phyloP scores from a whole-genome alignment of 2,329 filamentous ascomycete species.

The Apiospora arundinis region DNA sequence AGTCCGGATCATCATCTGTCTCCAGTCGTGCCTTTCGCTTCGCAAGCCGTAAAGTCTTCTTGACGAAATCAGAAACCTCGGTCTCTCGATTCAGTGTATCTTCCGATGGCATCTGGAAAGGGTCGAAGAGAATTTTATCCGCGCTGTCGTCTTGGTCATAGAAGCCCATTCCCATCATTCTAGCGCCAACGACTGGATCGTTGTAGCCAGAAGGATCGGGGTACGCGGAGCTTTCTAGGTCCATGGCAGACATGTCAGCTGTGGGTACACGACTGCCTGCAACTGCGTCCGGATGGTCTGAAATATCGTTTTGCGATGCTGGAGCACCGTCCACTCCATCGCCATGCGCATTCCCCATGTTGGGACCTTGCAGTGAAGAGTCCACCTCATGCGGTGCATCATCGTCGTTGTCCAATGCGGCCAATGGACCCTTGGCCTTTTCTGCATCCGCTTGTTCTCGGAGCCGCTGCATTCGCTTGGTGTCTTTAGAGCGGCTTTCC shows the following conservation, averaged over 20 bases:
- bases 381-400: conserved; percentile 39
- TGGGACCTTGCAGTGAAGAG: conserved; percentile 37
- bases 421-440: conserved; percentile 55
- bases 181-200: conserved; percentile 56
- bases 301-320: conserved; percentile 5
- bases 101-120: conserved; percentile 59
- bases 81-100: conserved; percentile 51
- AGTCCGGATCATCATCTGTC: conserved; percentile 62
- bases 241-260: conserved; percentile 40
- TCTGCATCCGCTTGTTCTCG: conserved; percentile 62
- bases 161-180: conserved; percentile 65
- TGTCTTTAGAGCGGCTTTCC: conserved; percentile 62
- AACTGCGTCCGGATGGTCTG: conserved; percentile 24
- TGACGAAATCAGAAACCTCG: conserved; percentile 60
- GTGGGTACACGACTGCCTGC: conserved; percentile 35
- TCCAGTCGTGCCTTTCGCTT: conserved; percentile 60
- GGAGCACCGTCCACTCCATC: conserved; percentile 34
- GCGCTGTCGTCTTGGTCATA: conserved; percentile 64
- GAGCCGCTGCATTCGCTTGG: conserved; percentile 63
- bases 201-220: conserved; percentile 45
- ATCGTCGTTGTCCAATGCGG: conserved; percentile 33
- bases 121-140: conserved; percentile 65
- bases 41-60: conserved; percentile 59
- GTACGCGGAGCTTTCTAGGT: conserved; percentile 36
- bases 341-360: conserved; percentile 40